Percentiles rank a stretch among this genome's conserved stretches.
Conservation (phyloP, 2,329 filamentous ascomycete species). For the Cladosporium austrohemisphaericum region DNA sequence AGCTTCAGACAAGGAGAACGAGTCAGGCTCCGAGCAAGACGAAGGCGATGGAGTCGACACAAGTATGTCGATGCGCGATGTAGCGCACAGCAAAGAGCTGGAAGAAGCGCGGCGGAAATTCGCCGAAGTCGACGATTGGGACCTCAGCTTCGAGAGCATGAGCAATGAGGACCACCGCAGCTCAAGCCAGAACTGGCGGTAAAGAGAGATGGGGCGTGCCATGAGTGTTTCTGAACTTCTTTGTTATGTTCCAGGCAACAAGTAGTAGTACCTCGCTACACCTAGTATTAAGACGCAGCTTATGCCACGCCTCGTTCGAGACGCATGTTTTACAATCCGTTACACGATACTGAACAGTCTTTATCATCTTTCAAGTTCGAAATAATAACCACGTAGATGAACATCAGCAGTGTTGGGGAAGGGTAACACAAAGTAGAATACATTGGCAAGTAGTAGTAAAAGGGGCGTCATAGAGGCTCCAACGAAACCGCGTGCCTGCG, state of each 20-base stretch:
- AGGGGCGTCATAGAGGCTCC: constrained; percentile 3
- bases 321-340: too few species aligned
- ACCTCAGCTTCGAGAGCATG: constrained; percentile 50
- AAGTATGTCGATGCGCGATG: constrained; percentile 29
- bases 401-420: too few species aligned
- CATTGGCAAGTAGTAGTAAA: constrained; percentile 9
- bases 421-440: constrained; percentile 5
- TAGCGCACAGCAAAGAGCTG: constrained; percentile 35
- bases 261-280: not conserved
- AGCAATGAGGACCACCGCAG: constrained; percentile 40
- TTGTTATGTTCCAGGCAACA: not conserved
- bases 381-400: too few species aligned
- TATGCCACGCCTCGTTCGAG: too few species aligned
- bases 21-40: not conserved
- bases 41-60: constrained; percentile 19
- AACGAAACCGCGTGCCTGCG: not conserved
- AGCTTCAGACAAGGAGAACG: constrained; percentile 11
- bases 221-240: not conserved
- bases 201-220: not conserved
- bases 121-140: constrained; percentile 48
- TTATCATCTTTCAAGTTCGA: not conserved
- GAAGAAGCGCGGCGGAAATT: constrained; percentile 46
- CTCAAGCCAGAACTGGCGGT: constrained; percentile 33
- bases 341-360: too few species aligned
- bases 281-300: too few species aligned